A percentile compares a stretch with the other conserved stretches of the same genome.
Conservation (phyloP, 192 early-diverging fungal species). For the Coemansia sp. region DNA sequence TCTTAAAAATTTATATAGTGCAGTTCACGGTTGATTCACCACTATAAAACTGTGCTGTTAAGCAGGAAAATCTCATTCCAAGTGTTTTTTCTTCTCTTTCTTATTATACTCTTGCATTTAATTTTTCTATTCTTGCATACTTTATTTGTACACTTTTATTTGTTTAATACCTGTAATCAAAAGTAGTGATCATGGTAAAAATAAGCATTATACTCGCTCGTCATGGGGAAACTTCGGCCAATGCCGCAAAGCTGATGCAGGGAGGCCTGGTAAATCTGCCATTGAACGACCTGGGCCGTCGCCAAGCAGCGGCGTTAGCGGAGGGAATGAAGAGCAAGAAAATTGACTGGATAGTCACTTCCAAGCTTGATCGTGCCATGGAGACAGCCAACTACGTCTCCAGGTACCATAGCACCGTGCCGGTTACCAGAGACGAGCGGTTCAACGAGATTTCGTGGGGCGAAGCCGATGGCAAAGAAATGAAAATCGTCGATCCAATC, state of each 20-base stretch:
- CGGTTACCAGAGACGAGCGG: conserved; percentile 31
- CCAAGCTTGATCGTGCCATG: conserved; percentile 32
- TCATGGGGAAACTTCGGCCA: conserved; percentile 49
- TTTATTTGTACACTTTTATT: background rate
- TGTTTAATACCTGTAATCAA: too few species aligned
- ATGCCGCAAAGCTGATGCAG: conserved; percentile 31
- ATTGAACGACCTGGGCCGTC: conserved; percentile 30
- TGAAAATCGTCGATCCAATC: conserved; percentile 8
- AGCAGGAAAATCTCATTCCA: background rate
- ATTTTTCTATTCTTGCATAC: too few species aligned
- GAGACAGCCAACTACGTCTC: conserved; percentile 32
- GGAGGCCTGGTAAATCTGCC: conserved; percentile 35
- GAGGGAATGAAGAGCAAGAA: conserved; percentile 21
- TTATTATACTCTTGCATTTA: too few species aligned
- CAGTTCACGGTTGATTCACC: too few species aligned
- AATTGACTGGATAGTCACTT: conserved; percentile 46
- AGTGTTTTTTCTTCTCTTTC: background rate
- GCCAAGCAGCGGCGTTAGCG: conserved; percentile 32
- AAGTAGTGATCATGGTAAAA: conserved; percentile 10
- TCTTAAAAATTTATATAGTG: too few species aligned
- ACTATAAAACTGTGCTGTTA: too few species aligned
- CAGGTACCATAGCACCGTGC: conserved; percentile 22
- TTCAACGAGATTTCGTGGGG: conserved; percentile 55
- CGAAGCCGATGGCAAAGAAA: conserved; percentile 27
- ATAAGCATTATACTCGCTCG: conserved; percentile 37